These are phyloP conservation scores for Cercospora sojina DNA, from an alignment of 2,329 filamentous ascomycete genomes.

Conservation along the genomic window DNA sequence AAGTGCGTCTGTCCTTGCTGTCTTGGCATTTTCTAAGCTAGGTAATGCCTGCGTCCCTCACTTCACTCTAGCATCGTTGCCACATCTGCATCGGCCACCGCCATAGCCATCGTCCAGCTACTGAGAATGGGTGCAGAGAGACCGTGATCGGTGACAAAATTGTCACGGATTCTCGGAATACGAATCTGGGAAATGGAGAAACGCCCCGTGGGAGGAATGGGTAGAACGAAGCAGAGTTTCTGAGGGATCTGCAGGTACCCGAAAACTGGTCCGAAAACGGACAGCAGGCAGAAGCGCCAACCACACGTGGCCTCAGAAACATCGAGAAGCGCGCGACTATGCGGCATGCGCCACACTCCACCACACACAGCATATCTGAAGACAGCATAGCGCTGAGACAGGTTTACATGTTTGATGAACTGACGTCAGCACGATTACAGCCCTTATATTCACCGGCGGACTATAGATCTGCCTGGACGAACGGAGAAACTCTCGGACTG, in stretches of 20 bases:
- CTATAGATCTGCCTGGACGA: neutral
- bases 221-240: no score
- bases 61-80: neutral
- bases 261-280: no score
- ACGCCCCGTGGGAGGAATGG: neutral
- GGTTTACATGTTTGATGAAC: neutral
- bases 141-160: neutral
- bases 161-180: neutral
- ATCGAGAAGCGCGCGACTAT: neutral
- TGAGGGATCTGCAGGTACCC: no score
- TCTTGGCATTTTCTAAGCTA: neutral
- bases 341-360: no score
- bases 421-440: neutral
- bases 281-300: no score
- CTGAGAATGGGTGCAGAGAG: neutral
- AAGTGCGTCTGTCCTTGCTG: neutral
- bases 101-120: neutral
- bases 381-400: neutral
- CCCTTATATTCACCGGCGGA: neutral
- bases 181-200: neutral
- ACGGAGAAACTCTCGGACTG: neutral
- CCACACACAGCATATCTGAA: neutral
- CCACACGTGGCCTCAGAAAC: no score
- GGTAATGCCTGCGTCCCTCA: neutral
- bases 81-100: neutral